Evolutionary conservation across 768 basidiomycete species (phyloP), one percentile per base, ranked within the genome.

Genomic region (Hericium coralloides): DNA sequence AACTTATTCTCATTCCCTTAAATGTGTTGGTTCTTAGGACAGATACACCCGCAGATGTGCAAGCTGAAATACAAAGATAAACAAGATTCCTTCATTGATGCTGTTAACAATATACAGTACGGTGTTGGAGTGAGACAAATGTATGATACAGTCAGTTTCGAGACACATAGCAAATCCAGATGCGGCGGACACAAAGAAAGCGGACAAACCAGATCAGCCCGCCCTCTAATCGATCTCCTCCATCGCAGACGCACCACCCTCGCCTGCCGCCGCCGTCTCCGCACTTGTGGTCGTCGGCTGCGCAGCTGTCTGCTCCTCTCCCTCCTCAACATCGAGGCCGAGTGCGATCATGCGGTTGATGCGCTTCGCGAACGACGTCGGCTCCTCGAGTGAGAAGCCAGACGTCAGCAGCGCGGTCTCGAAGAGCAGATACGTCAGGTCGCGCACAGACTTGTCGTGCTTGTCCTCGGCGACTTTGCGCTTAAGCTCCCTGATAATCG

Each of bases 331-430:
- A 66, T 95, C 92, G 59, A 95, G 84, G 66, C 90, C 92, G 64
- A 94, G 79, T 67, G 89, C 80, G 72, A 99, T 95, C 95, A 98
- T 98, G 60, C 93, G 86, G 80, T 95, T 83, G 72, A 98, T 98
- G 63, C 95, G 90, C 79, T 89, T 88, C 59, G 94, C 90, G 71
- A 97, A 98, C 57, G 89, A 91, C 60, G 89, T 83, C 26, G 97
- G 95, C 71, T 95, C 91, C 63, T 98, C 93, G 59, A 99, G 85
- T 55, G 92, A 85, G 82, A 99, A 99, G 52, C 91, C 92, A 53
- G 92, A 94, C 15, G 92, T 94, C 63, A 97, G 85, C 60, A 98
- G 85, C 2, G 95, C 89, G 53, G 95, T 98, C 84, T 98, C 95
- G 77, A 92, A 98, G 57, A 99, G 77, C 48, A 98, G 82, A 80